Evolutionary conservation across 192 early-diverging fungal species (phyloP), one percentile per base, ranked within the genome.

Genomic region (Linnemannia zychae): DNA sequence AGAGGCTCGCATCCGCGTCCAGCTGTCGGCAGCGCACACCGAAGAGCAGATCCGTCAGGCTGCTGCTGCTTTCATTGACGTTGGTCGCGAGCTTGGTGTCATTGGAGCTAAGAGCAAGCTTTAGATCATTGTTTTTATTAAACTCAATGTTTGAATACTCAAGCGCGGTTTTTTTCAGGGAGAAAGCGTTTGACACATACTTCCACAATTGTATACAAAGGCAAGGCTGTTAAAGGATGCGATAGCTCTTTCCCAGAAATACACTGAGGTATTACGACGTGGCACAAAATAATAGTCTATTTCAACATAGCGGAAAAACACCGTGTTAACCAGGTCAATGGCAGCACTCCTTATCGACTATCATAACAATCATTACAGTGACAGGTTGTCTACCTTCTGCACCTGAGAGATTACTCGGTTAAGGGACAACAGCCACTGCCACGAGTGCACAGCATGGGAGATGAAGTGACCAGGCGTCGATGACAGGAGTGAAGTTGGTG

Each of bases 1-100:
- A 69, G 95, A 99, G 89, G 98, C 98, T 82, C 94, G 98, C 71
- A 94, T 99, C 78, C 94, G 98, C 70, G 97, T 99, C 89, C 98
- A 97, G 17, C 96, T 97, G 17, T 95, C 97, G 53, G 97, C 98
- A 37, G 97, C 97, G 50, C 98, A 99, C 88, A 93, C 90, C 75
- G 82, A 83, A 40, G 90, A 80, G 34, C 95, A 95, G 91, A 96
- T 96, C 84, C 91, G 95, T 71, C 91, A 92, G 57, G 93, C 98
- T 68, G 95, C 98, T n/a, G 86, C 90, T 34, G 94, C 97, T 15
- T 92, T 99, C 71, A 85, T 85, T 31, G 83, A 85, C 20, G 79
- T 85, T 73, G 83, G 83, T 15, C 83, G 72, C 1, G 83, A 85
- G 70, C 74, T 85, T 22, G 78, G 78, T 53, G 83, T 85, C 70